A percentile compares a stretch with the other conserved stretches of the same genome.
These are phyloP conservation scores for Erysimum pusillum DNA, from an alignment of 441 rosid species.

Conservation along the genomic window DNA sequence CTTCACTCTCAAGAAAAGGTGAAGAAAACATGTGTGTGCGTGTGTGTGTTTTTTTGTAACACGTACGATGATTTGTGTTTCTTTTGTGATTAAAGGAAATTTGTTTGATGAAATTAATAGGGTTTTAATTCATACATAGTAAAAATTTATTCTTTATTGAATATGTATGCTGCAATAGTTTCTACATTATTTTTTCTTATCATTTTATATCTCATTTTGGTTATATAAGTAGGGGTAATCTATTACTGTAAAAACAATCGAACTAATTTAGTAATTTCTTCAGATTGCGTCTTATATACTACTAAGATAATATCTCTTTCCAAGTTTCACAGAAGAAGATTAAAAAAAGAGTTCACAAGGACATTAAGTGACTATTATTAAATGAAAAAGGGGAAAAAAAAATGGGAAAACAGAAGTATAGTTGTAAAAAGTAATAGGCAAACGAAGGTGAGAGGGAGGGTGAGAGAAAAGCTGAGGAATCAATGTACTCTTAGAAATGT, in stretches of 20 bases:
- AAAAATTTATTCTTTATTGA: background rate
- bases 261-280: background rate
- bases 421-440: slow-evolving; percentile 18
- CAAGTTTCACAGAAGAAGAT: background rate
- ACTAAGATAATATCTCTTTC: background rate
- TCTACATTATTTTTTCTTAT: background rate
- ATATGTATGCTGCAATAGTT: background rate
- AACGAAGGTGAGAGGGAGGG: slow-evolving; percentile 30
- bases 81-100: background rate
- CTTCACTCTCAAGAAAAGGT: background rate
- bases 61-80: background rate
- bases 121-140: background rate
- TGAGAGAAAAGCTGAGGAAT: background rate
- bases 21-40: no score
- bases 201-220: background rate
- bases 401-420: background rate
- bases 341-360: background rate
- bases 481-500: slow-evolving; percentile 41
- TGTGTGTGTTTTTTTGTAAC: background rate
- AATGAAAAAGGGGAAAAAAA: background rate
- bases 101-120: background rate
- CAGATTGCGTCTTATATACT: background rate
- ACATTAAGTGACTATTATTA: background rate
- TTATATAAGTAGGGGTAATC: background rate
- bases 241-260: background rate